phyloP scores from a whole-genome alignment of 208 protist species.

The Trichomonas vaginalis region DNA sequence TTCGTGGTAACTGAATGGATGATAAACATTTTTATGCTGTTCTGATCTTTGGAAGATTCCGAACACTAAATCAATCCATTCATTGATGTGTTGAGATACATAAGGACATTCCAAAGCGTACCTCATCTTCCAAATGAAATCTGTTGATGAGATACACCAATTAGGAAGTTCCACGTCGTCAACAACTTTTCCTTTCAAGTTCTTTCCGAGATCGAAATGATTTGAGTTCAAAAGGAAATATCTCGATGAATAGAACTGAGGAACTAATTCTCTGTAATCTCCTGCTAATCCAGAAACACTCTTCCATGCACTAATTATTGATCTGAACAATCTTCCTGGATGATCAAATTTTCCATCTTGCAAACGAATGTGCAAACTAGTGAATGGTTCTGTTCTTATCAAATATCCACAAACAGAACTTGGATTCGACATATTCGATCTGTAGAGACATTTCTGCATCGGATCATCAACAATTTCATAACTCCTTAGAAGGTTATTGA shows the following conservation, averaged over 20 bases:
- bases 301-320: neutral
- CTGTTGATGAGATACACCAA: neutral
- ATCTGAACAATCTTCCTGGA: constrained; percentile 43
- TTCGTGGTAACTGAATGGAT: neutral
- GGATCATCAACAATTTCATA: neutral
- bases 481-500: neutral
- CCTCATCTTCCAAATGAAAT: neutral
- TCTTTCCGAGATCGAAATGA: neutral
- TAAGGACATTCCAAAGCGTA: neutral
- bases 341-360: constrained; percentile 43
- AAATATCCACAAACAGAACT: constrained; percentile 41
- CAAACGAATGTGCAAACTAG: constrained; percentile 29
- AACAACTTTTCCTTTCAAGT: neutral
- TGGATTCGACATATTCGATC: constrained; percentile 41
- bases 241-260: neutral
- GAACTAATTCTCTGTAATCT: constrained; percentile 9
- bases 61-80: constrained; percentile 17
- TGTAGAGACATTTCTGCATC: constrained; percentile 23
- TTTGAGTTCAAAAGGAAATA: neutral
- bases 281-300: neutral
- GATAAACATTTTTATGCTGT: neutral
- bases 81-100: neutral
- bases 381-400: constrained; percentile 43
- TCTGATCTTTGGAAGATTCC: neutral
- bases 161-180: neutral